These are phyloP conservation scores for Rhododendron henanense DNA, from an alignment of 148 eudicot species.

Conservation along the genomic window DNA sequence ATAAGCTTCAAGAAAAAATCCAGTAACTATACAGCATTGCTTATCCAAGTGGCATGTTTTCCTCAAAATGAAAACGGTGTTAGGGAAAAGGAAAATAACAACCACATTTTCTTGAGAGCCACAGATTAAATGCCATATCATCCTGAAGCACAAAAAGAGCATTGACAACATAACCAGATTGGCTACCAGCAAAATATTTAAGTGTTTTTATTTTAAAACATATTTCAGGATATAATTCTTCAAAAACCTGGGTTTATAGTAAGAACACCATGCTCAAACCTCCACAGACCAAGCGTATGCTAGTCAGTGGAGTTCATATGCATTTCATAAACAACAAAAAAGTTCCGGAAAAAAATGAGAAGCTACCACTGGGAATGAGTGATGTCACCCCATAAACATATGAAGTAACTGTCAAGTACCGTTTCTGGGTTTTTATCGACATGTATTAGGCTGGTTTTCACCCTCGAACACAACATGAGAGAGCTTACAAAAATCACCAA, in stretches of 20 bases:
- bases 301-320: neutral
- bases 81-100: neutral
- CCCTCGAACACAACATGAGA: too few relatives aligned
- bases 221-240: neutral
- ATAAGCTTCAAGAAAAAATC: neutral
- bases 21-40: neutral
- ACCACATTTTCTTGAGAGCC: neutral
- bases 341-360: neutral
- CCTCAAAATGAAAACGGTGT: neutral
- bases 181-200: neutral
- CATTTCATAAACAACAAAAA: neutral
- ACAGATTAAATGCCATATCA: neutral
- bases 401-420: neutral
- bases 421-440: neutral
- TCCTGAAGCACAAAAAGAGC: neutral
- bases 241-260: neutral
- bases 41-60: neutral
- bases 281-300: neutral
- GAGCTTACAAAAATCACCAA: neutral
- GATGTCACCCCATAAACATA: neutral
- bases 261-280: neutral
- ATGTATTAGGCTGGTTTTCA: too few relatives aligned
- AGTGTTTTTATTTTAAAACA: neutral
- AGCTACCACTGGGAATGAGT: neutral
- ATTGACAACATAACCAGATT: neutral